Conservation (phyloP, 2,329 filamentous ascomycete genomes). For the Neoscytalidium dimidiatum region DNA sequence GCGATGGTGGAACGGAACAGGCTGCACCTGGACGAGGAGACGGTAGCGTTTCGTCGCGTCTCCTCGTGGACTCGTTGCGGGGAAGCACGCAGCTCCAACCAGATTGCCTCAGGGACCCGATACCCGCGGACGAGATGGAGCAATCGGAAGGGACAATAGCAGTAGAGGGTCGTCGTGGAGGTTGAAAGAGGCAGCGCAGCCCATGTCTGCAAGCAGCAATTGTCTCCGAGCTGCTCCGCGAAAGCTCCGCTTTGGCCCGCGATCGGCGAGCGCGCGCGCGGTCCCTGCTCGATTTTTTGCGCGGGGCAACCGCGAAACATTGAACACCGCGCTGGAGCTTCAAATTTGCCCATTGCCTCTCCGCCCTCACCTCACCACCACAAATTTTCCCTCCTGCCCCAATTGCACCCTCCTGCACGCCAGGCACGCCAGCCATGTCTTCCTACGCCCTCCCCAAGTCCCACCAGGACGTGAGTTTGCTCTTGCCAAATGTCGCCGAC, state of each 20-base stretch:
- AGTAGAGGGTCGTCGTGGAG: not conserved
- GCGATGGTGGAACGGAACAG: not conserved
- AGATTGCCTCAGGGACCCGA: slow-evolving; percentile 7
- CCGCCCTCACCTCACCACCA: not conserved
- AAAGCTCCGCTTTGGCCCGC: slow-evolving; percentile 17
- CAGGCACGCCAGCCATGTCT: slow-evolving; percentile 31
- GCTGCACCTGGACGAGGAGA: not conserved
- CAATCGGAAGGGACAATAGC: not conserved
- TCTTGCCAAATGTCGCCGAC: slow-evolving; percentile 23
- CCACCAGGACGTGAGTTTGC: slow-evolving; percentile 62
- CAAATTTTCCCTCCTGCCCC: not conserved
- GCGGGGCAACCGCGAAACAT: slow-evolving; percentile 15
- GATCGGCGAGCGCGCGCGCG: slow-evolving; percentile 1
- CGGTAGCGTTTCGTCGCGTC: not conserved
- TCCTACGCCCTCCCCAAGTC: slow-evolving; percentile 66
- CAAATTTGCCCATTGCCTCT: slow-evolving; percentile 12
- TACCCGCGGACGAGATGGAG: not conserved
- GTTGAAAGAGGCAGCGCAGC: slow-evolving; percentile 8
- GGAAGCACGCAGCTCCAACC: slow-evolving; percentile 4
- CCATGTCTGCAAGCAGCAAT: slow-evolving; percentile 16
- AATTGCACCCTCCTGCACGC: not conserved
- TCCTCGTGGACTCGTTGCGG: not conserved
- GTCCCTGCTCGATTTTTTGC: slow-evolving; percentile 16
- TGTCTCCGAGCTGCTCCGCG: slow-evolving; percentile 11
- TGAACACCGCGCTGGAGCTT: slow-evolving; percentile 13